Evolutionary conservation across 1,284 basidiomycete species (phyloP).

Genomic region (Pseudozyma pruni): DNA sequence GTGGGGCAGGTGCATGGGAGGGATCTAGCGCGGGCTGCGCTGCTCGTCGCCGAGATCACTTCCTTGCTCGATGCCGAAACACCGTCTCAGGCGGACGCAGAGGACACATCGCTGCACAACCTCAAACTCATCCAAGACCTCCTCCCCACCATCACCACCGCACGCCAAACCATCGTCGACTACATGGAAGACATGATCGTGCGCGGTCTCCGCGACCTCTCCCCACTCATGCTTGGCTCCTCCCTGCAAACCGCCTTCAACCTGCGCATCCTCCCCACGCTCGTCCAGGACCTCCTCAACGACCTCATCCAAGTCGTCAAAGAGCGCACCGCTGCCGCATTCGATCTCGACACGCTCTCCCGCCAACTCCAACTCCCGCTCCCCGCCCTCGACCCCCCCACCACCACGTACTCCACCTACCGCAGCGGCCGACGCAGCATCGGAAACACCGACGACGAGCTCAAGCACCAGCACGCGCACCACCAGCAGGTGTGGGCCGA

Average conservation of each 20-base stretch:
- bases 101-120: slow-evolving; percentile 58
- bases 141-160: slow-evolving; percentile 36
- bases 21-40: slow-evolving; percentile 48
- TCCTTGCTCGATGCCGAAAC: slow-evolving; percentile 5
- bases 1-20: slow-evolving; percentile 41
- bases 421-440: slow-evolving; percentile 9
- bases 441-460: slow-evolving; percentile 81
- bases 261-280: slow-evolving; percentile 81
- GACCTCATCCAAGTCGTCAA: slow-evolving; percentile 87
- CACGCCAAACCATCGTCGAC: slow-evolving; percentile 43
- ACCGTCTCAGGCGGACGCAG: background rate
- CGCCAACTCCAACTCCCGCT: slow-evolving; percentile 74
- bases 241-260: slow-evolving; percentile 95
- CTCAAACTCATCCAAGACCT: slow-evolving; percentile 39
- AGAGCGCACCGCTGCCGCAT: slow-evolving; percentile 78
- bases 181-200: slow-evolving; percentile 64
- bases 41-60: slow-evolving; percentile 43
- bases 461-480: slow-evolving; percentile 80
- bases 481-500: slow-evolving; percentile 74
- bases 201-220: slow-evolving; percentile 52
- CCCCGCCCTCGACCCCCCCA: slow-evolving; percentile 8
- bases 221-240: slow-evolving; percentile 78
- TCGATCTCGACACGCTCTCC: slow-evolving; percentile 85
- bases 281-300: slow-evolving; percentile 81
- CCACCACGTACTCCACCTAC: slow-evolving; percentile 19